These are phyloP conservation scores for Aquilaria yunnanensis DNA, from an alignment of 345 rosid genomes.

Conservation along the genomic window DNA sequence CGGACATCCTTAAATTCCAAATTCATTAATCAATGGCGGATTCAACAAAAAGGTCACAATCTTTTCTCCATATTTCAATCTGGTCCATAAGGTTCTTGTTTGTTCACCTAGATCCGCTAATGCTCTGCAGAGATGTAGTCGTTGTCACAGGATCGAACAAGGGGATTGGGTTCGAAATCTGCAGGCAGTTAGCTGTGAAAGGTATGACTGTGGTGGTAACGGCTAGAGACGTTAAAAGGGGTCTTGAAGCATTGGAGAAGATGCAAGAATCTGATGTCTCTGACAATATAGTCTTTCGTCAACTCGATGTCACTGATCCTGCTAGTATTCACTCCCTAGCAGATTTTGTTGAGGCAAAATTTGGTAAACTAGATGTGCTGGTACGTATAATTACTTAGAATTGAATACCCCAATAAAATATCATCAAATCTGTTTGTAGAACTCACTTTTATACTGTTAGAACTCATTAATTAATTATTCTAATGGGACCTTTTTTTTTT, in stretches of 20 bases:
- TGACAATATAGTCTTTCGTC: conserved; percentile 23
- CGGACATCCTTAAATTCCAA: too few species aligned
- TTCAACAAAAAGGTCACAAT: background rate
- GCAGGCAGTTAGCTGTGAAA: conserved; percentile 15
- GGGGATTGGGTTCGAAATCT: conserved; percentile 35
- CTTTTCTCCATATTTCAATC: background rate
- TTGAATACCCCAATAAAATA: too few species aligned
- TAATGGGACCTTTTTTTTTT: too few species aligned
- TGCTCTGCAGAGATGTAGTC: conserved; percentile 19
- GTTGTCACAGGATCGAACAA: conserved; percentile 32
- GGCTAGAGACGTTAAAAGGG: conserved; percentile 22
- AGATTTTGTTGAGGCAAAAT: conserved; percentile 19
- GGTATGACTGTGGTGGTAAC: conserved; percentile 20
- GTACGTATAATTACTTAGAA: conserved; percentile 2
- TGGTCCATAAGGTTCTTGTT: background rate
- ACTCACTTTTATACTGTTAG: too few species aligned
- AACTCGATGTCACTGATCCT: conserved; percentile 33
- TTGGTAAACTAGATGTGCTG: conserved; percentile 38
- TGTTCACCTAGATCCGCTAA: conserved; percentile 12
- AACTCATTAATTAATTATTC: too few species aligned
- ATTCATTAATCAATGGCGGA: background rate
- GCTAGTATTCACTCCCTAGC: conserved; percentile 19
- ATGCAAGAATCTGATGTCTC: conserved; percentile 9
- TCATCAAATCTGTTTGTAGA: too few species aligned
- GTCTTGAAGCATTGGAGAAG: conserved; percentile 22